Conservation (phyloP, 2,329 filamentous ascomycete genomes). For the Colletotrichum sp. region DNA sequence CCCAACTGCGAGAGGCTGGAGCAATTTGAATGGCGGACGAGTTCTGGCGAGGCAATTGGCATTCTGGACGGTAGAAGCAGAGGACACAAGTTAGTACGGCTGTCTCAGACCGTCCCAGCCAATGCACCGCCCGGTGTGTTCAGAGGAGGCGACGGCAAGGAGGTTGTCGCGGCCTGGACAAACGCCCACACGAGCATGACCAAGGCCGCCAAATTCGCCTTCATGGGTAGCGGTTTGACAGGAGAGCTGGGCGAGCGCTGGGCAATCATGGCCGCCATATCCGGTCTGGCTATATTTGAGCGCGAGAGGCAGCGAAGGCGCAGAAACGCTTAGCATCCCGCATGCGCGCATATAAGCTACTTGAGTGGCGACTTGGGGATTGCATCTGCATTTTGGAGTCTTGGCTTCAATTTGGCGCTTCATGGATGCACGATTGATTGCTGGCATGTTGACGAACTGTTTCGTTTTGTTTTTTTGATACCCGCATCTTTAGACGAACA, state of each 20-base stretch:
- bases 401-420: background rate
- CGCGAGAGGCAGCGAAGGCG: slow-evolving; percentile 5
- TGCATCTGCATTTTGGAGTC: background rate
- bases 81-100: slow-evolving; percentile 48
- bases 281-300: slow-evolving; percentile 25
- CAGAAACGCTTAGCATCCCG: background rate
- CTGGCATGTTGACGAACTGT: background rate
- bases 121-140: background rate
- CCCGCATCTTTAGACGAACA: background rate
- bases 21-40: slow-evolving; percentile 48
- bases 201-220: slow-evolving; percentile 42
- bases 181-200: slow-evolving; percentile 33
- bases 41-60: slow-evolving; percentile 36
- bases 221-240: slow-evolving; percentile 41
- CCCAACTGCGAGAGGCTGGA: slow-evolving; percentile 28
- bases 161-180: slow-evolving; percentile 48
- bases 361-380: background rate
- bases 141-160: slow-evolving; percentile 36
- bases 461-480: slow-evolving; percentile 14
- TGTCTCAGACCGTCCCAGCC: slow-evolving; percentile 23
- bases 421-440: background rate
- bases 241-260: slow-evolving; percentile 46
- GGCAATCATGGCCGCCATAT: slow-evolving; percentile 46
- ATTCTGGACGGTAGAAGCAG: slow-evolving; percentile 31
- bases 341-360: background rate